A percentile compares a stretch with the other conserved stretches of the same genome.
Evolutionary conservation across 169 alveolate species (phyloP).

Genomic region (Pseudocohnilembus persalinus): DNA sequence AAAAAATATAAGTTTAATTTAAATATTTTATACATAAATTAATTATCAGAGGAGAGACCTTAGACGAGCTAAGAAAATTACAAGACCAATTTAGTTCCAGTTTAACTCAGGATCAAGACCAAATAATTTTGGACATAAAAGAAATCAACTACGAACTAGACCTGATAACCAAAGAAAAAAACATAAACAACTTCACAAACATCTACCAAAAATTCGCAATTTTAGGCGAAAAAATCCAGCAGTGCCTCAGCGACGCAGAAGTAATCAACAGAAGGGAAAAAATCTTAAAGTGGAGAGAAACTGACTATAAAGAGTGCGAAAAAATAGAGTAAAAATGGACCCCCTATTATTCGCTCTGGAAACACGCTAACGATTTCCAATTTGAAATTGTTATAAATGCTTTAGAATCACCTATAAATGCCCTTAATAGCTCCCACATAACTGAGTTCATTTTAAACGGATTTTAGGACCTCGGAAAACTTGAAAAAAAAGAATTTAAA

Average conservation of each 20-base stretch:
- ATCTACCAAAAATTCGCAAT: conserved; percentile 58
- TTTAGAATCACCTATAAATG: conserved; percentile 62
- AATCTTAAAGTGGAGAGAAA: conserved; percentile 65
- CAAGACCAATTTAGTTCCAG: conserved; percentile 69
- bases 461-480: conserved; percentile 60
- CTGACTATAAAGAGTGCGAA: conserved; percentile 76
- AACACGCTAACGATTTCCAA: conserved; percentile 66
- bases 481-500: conserved; percentile 73
- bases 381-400: conserved; percentile 58
- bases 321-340: conserved; percentile 59
- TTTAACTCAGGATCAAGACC: conserved; percentile 56
- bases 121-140: conserved; percentile 58
- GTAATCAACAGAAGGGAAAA: conserved; percentile 73
- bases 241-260: conserved; percentile 63
- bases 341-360: conserved; percentile 80
- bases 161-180: conserved; percentile 61
- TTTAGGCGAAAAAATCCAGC: conserved; percentile 62
- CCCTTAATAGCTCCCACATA: conserved; percentile 72
- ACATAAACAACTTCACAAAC: conserved; percentile 58
- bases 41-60: not conserved
- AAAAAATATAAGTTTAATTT: no score
- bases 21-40: not conserved
- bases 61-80: not conserved
- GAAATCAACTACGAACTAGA: conserved; percentile 70
- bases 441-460: conserved; percentile 68